These are phyloP conservation scores for Cubamyces sp. DNA, from an alignment of 768 basidiomycete genomes.

Conservation along the genomic window DNA sequence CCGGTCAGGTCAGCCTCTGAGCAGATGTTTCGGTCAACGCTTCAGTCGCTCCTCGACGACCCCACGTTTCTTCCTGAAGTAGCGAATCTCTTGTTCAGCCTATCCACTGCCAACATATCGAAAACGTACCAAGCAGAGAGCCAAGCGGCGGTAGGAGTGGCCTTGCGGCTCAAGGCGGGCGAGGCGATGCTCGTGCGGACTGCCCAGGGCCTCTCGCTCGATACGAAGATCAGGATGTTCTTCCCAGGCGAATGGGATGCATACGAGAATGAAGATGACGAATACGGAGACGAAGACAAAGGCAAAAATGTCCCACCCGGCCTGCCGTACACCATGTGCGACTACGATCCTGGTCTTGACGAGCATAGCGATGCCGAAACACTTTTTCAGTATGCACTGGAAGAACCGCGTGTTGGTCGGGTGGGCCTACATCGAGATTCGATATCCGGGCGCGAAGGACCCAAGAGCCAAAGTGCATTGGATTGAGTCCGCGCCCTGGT, in stretches of 20 bases:
- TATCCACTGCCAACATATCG: conserved; percentile 36
- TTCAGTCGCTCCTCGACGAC: conserved; percentile 37
- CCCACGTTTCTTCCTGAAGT: conserved; percentile 42
- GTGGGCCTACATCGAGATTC: too few relatives aligned
- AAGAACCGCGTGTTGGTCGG: too few relatives aligned
- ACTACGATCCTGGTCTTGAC: too few relatives aligned
- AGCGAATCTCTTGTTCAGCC: conserved; percentile 45
- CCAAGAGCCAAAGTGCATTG: background rate
- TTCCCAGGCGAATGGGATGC: background rate
- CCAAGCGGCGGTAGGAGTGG: background rate
- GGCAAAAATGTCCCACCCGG: too few relatives aligned
- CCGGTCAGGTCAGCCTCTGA: conserved; percentile 7
- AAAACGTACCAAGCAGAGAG: background rate
- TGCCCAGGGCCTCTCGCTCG: conserved; percentile 5
- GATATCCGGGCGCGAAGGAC: too few relatives aligned
- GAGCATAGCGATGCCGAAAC: too few relatives aligned
- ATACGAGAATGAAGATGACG: background rate
- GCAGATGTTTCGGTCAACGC: conserved; percentile 18
- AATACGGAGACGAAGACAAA: too few relatives aligned
- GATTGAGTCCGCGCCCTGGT: background rate
- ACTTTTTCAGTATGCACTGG: too few relatives aligned
- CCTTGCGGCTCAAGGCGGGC: conserved; percentile 14
- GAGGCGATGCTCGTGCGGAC: conserved; percentile 15
- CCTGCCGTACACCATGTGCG: too few relatives aligned
- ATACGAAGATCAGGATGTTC: conserved; percentile 6